Evolutionary conservation across 805 yeast genomes (phyloP), one percentile per base, ranked within the genome.

Genomic region (Candida koratica): DNA sequence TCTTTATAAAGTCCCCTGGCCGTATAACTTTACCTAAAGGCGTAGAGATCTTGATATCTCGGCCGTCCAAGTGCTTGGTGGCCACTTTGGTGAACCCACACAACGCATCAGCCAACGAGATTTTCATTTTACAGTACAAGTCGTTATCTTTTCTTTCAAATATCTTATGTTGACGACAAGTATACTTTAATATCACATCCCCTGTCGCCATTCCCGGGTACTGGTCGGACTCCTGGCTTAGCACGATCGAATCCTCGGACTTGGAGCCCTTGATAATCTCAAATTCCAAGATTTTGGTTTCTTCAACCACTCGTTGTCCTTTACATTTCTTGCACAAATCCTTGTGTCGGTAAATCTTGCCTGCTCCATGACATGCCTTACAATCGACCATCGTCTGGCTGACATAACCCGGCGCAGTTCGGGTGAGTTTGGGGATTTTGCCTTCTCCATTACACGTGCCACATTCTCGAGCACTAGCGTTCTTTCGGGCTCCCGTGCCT

Each of bases 1-100:
- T 63, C 41, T 77, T 69, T 22, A 89, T 55, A 38, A 63, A 71
- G 44, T 86, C 85, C 6, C 83, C 81, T 0, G 96, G 96, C 49
- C 81, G 72, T 5, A 88, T 51, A 5, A 90, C 95, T 56, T 81
- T 82, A 1, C 97, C 97, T 4, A 71, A 62, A 1, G 89, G 88
- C 0, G 81, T 73, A 0, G 76, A 64, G 10, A 89, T 54, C 35
- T 72, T 72, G 10, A 88, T 57, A 24, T 78, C 74, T 43, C 97
- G 75, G 12, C 82, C 89, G 58, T 93, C 97, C 37, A 89, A 68
- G 44, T 86, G 93, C 45, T 74, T 75, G 7, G 83, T 61, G 2
- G 87, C 65, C 9, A 74, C 71, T 34, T 75, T 71, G 17, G 79
- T 65, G 49, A 89, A 82, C 2, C 97, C 97, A 41, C 86, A 74